phyloP scores from a whole-genome alignment of 169 alveolate species.

The Plasmodium gaboni region DNA sequence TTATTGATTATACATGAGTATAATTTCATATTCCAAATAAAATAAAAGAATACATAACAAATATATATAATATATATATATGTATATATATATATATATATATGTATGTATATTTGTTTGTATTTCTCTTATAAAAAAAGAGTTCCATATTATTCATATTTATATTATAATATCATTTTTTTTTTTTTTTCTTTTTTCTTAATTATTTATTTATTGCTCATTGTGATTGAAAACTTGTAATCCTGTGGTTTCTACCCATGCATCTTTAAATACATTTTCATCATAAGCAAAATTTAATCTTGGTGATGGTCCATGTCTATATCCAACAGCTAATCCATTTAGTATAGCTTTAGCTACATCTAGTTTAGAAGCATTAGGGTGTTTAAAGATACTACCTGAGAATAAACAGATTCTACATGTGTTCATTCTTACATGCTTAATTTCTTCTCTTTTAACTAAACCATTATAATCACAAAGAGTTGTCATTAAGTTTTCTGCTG shows the following conservation, averaged over 20 bases:
- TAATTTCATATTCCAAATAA: too few species aligned
- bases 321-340: conserved; percentile 86
- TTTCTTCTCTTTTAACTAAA: conserved; percentile 84
- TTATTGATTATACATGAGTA: too few species aligned
- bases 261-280: conserved; percentile 83
- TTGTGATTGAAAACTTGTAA: conserved; percentile 61
- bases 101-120: not conserved
- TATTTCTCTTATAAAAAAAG: not conserved
- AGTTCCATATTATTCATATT: not conserved
- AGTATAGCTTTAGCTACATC: conserved; percentile 83
- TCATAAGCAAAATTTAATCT: conserved; percentile 87
- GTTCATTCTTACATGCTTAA: conserved; percentile 79
- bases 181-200: not conserved
- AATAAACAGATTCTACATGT: conserved; percentile 83
- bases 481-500: conserved; percentile 87
- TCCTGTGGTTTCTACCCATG: conserved; percentile 75
- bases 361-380: conserved; percentile 79
- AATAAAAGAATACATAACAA: too few species aligned
- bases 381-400: conserved; percentile 78
- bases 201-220: conserved; percentile 19
- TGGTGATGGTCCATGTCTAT: conserved; percentile 89
- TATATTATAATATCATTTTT: not conserved
- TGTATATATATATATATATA: not conserved
- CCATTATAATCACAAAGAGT: conserved; percentile 89
- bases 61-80: conserved; percentile 22